A percentile compares a stretch with the other conserved stretches of the same genome.
These are phyloP conservation scores for Triticum turgidum DNA, from an alignment of 176 grass and related monocot species.

Conservation along the genomic window DNA sequence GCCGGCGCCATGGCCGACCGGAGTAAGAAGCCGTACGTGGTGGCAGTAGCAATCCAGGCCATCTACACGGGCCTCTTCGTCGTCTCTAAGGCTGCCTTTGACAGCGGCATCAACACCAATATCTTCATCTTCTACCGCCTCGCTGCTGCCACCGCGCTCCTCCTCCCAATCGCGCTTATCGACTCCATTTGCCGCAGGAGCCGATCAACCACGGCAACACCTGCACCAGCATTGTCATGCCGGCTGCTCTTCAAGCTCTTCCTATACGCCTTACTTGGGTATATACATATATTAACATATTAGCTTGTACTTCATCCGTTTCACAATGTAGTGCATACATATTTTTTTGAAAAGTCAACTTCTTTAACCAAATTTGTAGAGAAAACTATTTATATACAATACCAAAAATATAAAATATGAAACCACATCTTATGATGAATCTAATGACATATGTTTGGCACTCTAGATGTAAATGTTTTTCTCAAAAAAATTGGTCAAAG, in stretches of 20 bases:
- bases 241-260: slow-evolving; percentile 44
- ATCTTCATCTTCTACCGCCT: slow-evolving; percentile 59
- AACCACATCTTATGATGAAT: too few species aligned
- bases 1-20: not conserved
- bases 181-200: not conserved
- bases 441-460: too few species aligned
- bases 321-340: not conserved
- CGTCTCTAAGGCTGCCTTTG: slow-evolving; percentile 51
- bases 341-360: not conserved
- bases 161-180: not conserved
- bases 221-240: slow-evolving; percentile 20
- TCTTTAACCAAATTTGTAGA: too few species aligned
- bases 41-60: slow-evolving; percentile 40
- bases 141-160: not conserved
- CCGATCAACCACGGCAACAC: not conserved
- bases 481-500: too few species aligned
- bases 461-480: too few species aligned
- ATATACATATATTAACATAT: not conserved
- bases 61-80: slow-evolving; percentile 52
- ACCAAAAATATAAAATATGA: too few species aligned
- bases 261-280: slow-evolving; percentile 56
- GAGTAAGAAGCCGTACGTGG: slow-evolving; percentile 37
- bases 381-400: too few species aligned
- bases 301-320: too few species aligned
- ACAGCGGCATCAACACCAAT: not conserved